Evolutionary conservation across 495 filamentous ascomycete species (phyloP).

Genomic region (Massariosphaeria phaeospora): DNA sequence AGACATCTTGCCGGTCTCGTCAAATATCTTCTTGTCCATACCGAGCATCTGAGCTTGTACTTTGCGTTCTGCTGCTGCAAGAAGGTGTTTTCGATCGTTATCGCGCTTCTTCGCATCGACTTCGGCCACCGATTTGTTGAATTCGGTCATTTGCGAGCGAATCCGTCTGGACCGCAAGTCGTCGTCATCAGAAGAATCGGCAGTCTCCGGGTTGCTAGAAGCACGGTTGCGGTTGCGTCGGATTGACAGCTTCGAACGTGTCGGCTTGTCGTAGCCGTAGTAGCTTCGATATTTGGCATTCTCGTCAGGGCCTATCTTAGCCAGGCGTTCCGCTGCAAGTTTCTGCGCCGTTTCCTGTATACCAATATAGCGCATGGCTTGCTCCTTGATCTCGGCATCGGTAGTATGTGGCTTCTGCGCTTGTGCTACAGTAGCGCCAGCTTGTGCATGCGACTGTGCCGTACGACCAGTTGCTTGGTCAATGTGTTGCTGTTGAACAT

Average conservation of each 20-base stretch:
- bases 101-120: constrained; percentile 72
- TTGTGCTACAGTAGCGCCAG: constrained; percentile 44
- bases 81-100: constrained; percentile 64
- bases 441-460: constrained; percentile 33
- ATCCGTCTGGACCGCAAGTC: constrained; percentile 65
- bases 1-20: constrained; percentile 70
- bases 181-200: constrained; percentile 53
- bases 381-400: constrained; percentile 38
- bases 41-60: constrained; percentile 70
- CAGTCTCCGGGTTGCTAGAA: constrained; percentile 59
- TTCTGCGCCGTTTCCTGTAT: constrained; percentile 82
- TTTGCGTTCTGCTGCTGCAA: constrained; percentile 77
- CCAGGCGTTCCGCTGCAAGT: constrained; percentile 74
- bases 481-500: constrained; percentile 54
- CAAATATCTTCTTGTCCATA: constrained; percentile 74
- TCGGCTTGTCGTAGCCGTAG: constrained; percentile 56
- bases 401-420: constrained; percentile 38
- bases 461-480: constrained; percentile 39
- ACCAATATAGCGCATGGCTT: constrained; percentile 49
- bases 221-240: constrained; percentile 56
- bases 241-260: constrained; percentile 53
- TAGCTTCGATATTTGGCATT: constrained; percentile 64
- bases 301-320: constrained; percentile 66
- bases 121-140: constrained; percentile 60
- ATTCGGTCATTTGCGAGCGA: constrained; percentile 70